A percentile compares a stretch with the other conserved stretches of the same genome.
Conservation (phyloP, 495 filamentous ascomycete genomes). For the Hypoxylon fragiforme region DNA sequence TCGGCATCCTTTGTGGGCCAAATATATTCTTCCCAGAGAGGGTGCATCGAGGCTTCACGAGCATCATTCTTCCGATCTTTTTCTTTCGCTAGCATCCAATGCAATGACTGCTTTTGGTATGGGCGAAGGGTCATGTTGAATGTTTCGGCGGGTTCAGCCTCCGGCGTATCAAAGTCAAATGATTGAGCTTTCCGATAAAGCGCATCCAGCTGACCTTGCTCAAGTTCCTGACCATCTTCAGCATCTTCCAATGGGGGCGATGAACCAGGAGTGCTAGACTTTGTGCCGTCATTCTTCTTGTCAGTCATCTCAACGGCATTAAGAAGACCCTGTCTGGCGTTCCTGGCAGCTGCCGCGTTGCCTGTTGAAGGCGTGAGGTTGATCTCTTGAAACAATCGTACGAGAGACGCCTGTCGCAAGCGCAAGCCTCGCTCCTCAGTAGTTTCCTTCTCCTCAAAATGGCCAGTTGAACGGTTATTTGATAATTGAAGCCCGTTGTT, state of each 20-base stretch:
- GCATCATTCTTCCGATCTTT: slow-evolving; percentile 67
- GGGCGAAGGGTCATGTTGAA: slow-evolving; percentile 85
- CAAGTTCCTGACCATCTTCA: slow-evolving; percentile 85
- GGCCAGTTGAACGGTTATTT: slow-evolving; percentile 68
- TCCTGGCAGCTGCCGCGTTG: slow-evolving; percentile 75
- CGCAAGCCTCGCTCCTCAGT: slow-evolving; percentile 81
- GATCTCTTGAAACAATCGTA: slow-evolving; percentile 87
- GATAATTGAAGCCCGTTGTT: slow-evolving; percentile 57
- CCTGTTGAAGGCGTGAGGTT: slow-evolving; percentile 72
- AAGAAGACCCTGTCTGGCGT: slow-evolving; percentile 79
- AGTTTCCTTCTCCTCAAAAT: slow-evolving; percentile 76
- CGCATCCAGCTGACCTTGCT: slow-evolving; percentile 92
- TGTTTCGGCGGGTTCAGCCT: slow-evolving; percentile 75
- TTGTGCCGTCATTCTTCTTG: slow-evolving; percentile 59
- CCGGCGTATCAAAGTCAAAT: slow-evolving; percentile 91
- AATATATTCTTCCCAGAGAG: slow-evolving; percentile 91
- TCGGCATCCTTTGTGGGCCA: slow-evolving; percentile 91
- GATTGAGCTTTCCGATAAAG: slow-evolving; percentile 96
- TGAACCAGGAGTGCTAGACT: slow-evolving; percentile 43
- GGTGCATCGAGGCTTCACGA: slow-evolving; percentile 83
- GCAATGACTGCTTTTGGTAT: slow-evolving; percentile 91
- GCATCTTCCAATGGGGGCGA: slow-evolving; percentile 61
- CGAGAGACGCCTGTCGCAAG: slow-evolving; percentile 83
- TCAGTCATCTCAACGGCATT: slow-evolving; percentile 85
- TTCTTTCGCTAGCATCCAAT: slow-evolving; percentile 97